These are phyloP conservation scores for Uronychia binucleata DNA, from an alignment of 73 alveolate genomes.

Conservation along the genomic window DNA sequence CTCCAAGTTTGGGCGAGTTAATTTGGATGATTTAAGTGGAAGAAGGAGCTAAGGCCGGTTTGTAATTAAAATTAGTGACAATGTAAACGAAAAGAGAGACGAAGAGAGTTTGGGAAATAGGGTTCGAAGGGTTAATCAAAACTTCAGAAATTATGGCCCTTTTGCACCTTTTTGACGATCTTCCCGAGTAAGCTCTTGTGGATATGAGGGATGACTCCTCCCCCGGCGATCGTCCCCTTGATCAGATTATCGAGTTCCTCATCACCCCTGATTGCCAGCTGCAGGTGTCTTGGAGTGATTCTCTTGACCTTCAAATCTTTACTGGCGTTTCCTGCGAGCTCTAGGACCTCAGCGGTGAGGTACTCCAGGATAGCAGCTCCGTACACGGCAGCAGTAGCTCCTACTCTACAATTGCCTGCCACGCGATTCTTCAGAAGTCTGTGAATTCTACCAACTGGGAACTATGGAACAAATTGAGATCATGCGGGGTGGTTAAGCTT, in stretches of 20 bases:
- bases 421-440: slow-evolving; percentile 93
- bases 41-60: not conserved
- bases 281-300: slow-evolving; percentile 96
- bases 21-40: not conserved
- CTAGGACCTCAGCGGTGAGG: slow-evolving; percentile 98
- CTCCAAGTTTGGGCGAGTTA: not conserved
- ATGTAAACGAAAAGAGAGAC: not conserved
- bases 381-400: slow-evolving; percentile 98
- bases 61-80: not conserved
- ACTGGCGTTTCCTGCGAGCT: slow-evolving; percentile 98
- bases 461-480: slow-evolving; percentile 48
- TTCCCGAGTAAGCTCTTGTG: slow-evolving; percentile 85
- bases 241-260: slow-evolving; percentile 96
- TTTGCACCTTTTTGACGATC: slow-evolving; percentile 40
- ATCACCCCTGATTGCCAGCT: slow-evolving; percentile 98
- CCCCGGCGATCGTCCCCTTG: slow-evolving; percentile 99
- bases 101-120: not conserved
- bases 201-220: slow-evolving; percentile 99
- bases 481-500: slow-evolving; percentile 6
- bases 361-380: slow-evolving; percentile 98
- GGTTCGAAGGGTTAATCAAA: not conserved
- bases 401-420: slow-evolving; percentile 92
- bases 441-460: slow-evolving; percentile 99
- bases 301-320: slow-evolving; percentile 97
- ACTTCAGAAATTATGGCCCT: slow-evolving; percentile 1